Evolutionary conservation across 1,139 yeast genomes (phyloP), one percentile per base, ranked within the genome.

Genomic region (Magnusiomyces fungicola): DNA sequence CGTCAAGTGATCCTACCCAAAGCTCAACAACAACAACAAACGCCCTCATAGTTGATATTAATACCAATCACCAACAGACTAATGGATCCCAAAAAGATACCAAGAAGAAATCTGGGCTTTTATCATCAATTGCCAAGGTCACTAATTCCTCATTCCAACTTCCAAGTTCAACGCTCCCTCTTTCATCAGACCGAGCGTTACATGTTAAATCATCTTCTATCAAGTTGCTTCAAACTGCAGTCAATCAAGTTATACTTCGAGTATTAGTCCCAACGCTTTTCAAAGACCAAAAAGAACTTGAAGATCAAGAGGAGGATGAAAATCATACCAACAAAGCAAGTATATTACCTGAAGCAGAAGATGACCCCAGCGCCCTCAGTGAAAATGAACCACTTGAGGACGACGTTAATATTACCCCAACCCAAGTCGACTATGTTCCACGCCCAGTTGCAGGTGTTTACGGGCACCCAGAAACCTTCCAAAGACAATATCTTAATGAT

Each of bases 401-500:
- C 34, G 24, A 6, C 87, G 12, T 14, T 21, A 21, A 16, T 6
- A 12, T n/a, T 30, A 9, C 41, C 33, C 42, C 50, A 39, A 14
- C 49, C 19, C 30, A 36, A 48, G 48, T 34, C 10, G 51, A 12
- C 2, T 61, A 56, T 37, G 46, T 37, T 3, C 63, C 65, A 7
- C 40, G 45, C 18, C 48, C 57, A 9, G 49, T 60, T 3, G 53
- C 58, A 1, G 65, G 65, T 2, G 49, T 55, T 4, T 58, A 59
- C 33, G 65, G 65, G 3, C 61, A 56, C 27, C 64, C 65, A 7
- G 60, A 54, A 16, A 57, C 61, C 10, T 61, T 61, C 54, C 55
- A 53, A 38, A 46, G 62, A 22, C 63, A 60, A 42, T 46, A 49
- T 46, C 50, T 56, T 25, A 59, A 60, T 33, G 55, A 53, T n/a